phyloP scores from a whole-genome alignment of 306 rosid genomes.

The Astragalus glycyphyllos region DNA sequence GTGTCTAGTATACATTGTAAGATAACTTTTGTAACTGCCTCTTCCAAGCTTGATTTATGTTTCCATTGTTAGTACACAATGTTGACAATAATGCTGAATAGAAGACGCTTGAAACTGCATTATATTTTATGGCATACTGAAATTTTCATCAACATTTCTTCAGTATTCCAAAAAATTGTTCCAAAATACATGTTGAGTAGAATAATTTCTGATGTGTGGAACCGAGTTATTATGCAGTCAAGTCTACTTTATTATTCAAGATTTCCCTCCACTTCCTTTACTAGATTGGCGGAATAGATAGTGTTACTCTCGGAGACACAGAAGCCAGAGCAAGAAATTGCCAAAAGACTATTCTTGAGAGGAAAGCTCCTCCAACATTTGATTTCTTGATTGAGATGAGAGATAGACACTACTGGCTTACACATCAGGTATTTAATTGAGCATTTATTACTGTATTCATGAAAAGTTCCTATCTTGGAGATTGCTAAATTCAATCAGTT shows the following conservation, averaged over 20 bases:
- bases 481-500: conserved; percentile 1
- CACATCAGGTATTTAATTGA: conserved; percentile 62
- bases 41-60: conserved; percentile 23
- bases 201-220: conserved; percentile 18
- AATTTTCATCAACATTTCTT: conserved; percentile 19
- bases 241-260: conserved; percentile 27
- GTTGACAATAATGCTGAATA: conserved; percentile 12
- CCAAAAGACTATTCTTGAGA: conserved; percentile 72
- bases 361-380: conserved; percentile 76
- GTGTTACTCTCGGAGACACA: conserved; percentile 67
- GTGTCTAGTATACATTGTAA: conserved; percentile 14
- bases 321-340: conserved; percentile 72
- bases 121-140: conserved; percentile 8
- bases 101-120: conserved; percentile 26
- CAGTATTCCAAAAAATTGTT: conserved; percentile 19
- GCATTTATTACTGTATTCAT: conserved; percentile 21
- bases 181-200: conserved; percentile 4
- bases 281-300: conserved; percentile 67
- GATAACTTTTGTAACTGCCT: conserved; percentile 12
- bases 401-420: conserved; percentile 72
- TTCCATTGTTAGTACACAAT: not conserved
- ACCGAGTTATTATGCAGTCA: conserved; percentile 13
- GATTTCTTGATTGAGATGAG: conserved; percentile 81
- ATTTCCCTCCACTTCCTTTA: conserved; percentile 38
- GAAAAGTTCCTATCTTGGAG: conserved; percentile 8